These are phyloP conservation scores for Hypoxylon fuscum DNA, from an alignment of 495 filamentous ascomycete genomes.

Conservation along the genomic window DNA sequence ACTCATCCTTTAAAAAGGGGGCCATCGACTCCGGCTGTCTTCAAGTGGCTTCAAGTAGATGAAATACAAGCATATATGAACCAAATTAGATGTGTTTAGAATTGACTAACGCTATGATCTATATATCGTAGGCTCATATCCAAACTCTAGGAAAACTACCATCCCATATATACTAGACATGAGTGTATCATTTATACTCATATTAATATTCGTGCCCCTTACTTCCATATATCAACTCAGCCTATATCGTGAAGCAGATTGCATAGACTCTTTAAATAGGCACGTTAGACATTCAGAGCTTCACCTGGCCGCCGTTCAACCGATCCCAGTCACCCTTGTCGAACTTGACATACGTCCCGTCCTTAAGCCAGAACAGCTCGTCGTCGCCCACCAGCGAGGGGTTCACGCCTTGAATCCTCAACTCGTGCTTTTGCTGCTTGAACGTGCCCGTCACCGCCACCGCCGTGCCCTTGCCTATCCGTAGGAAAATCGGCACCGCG, in stretches of 20 bases:
- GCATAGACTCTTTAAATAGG: too few species aligned
- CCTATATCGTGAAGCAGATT: too few species aligned
- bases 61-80: background rate
- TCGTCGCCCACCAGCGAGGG: conserved; percentile 66
- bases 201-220: background rate
- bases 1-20: too few species aligned
- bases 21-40: too few species aligned
- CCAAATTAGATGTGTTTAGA: too few species aligned
- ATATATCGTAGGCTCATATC: background rate
- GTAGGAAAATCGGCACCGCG: conserved; percentile 80
- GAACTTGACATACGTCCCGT: conserved; percentile 74
- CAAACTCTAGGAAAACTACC: background rate
- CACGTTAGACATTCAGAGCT: conserved; percentile 59
- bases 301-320: conserved; percentile 73
- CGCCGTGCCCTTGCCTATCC: conserved; percentile 61
- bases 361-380: conserved; percentile 71
- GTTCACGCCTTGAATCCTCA: conserved; percentile 80
- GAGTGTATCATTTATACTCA: background rate
- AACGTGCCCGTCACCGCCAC: conserved; percentile 82
- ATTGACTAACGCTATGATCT: background rate
- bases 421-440: conserved; percentile 81
- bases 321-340: conserved; percentile 70
- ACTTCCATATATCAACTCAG: background rate
- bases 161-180: background rate
- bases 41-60: background rate